Percentiles rank a stretch among this genome's conserved stretches.
Conservation (phyloP, 1,284 basidiomycete species). For the Taiwanofungus camphoratus region DNA sequence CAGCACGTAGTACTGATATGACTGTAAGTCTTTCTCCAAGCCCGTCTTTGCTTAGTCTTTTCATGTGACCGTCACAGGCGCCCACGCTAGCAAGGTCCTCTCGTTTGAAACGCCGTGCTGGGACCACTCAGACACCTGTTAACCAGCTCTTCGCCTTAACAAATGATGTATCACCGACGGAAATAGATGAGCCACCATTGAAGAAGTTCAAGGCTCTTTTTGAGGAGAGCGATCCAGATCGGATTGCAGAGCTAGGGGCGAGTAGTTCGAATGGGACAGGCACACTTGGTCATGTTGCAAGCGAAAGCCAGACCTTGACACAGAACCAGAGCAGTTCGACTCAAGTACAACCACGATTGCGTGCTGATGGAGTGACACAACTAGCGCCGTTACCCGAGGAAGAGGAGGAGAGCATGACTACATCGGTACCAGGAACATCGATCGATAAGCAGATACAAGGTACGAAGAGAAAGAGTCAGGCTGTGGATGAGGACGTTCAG, state of each 20-base stretch:
- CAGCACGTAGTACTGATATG: neutral
- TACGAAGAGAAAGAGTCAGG: constrained; percentile 29
- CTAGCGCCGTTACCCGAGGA: constrained; percentile 15
- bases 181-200: constrained; percentile 46
- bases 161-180: constrained; percentile 20
- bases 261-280: neutral
- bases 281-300: constrained; percentile 12
- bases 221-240: constrained; percentile 56
- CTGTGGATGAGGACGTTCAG: constrained; percentile 29
- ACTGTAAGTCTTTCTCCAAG: constrained; percentile 7
- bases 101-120: constrained; percentile 37
- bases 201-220: constrained; percentile 70
- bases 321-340: constrained; percentile 24
- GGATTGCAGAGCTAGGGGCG: constrained; percentile 15
- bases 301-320: constrained; percentile 31
- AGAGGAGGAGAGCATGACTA: constrained; percentile 15
- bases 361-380: neutral
- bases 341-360: constrained; percentile 1
- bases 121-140: constrained; percentile 15
- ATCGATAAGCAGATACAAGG: constrained; percentile 19
- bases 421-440: neutral
- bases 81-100: constrained; percentile 23
- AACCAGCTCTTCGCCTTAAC: constrained; percentile 15
- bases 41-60: neutral
- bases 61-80: constrained; percentile 4